These are phyloP conservation scores for Puccinia polysora DNA, from an alignment of 1,284 basidiomycete species.

Conservation along the genomic window DNA sequence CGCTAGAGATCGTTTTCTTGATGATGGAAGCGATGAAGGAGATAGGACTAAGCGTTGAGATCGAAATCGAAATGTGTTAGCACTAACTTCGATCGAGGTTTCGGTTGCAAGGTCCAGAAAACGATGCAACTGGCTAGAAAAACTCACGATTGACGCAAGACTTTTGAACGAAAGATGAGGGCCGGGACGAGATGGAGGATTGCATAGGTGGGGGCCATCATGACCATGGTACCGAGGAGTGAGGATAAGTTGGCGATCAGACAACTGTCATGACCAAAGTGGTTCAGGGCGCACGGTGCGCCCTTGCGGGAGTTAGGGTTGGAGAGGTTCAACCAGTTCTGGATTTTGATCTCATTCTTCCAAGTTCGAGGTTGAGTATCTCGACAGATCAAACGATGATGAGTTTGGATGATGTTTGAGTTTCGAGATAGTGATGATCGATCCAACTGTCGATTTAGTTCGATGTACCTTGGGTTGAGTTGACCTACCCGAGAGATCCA, in stretches of 20 bases:
- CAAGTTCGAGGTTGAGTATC: conserved; percentile 21
- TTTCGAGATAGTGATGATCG: neutral
- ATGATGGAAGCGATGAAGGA: conserved; percentile 16
- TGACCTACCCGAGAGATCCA: conserved; percentile 34
- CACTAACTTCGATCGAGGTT: too few species aligned
- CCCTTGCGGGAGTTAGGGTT: neutral
- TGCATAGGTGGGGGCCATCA: conserved; percentile 40
- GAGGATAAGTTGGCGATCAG: conserved; percentile 1
- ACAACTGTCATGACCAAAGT: conserved; percentile 30
- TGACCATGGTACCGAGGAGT: conserved; percentile 9
- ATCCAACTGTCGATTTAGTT: conserved; percentile 20
- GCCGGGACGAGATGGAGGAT: conserved; percentile 37
- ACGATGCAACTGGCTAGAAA: neutral
- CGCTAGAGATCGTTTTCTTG: conserved; percentile 30
- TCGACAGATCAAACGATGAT: conserved; percentile 16
- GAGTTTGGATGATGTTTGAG: neutral
- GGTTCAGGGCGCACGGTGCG: conserved; percentile 32
- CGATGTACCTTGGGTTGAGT: conserved; percentile 24
- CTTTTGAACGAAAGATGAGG: conserved; percentile 34
- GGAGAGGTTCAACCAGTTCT: conserved; percentile 25
- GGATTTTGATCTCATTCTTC: conserved; percentile 15
- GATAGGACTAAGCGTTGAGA: conserved; percentile 25
- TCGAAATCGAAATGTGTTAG: too few species aligned
- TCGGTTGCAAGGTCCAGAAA: too few species aligned
- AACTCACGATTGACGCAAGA: conserved; percentile 32